phyloP scores from a whole-genome alignment of 2,329 filamentous ascomycete species.

The Penicillium hesseltinei region DNA sequence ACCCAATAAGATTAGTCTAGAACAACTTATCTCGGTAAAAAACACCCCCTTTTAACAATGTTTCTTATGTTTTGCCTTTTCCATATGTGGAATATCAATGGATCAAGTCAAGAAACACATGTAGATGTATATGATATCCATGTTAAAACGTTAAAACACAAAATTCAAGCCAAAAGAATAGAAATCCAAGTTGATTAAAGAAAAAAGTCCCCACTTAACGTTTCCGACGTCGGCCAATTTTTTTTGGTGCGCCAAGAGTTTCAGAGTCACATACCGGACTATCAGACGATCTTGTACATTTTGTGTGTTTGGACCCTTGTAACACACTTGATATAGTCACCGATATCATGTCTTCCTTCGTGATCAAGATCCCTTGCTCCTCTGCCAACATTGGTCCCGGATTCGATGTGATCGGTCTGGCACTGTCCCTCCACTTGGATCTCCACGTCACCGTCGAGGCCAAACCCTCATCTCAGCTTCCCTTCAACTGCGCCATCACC shows the following conservation, averaged over 20 bases:
- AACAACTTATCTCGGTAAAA: background rate
- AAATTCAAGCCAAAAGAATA: background rate
- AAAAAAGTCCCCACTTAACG: constrained; percentile 8
- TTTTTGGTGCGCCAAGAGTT: constrained; percentile 23
- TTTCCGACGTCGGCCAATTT: constrained; percentile 24
- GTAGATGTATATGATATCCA: background rate
- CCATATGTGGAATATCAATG: background rate
- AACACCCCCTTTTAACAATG: too few relatives aligned
- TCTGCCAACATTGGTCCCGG: constrained; percentile 97
- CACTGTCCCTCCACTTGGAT: constrained; percentile 90
- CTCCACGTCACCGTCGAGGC: constrained; percentile 75
- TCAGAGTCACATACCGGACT: constrained; percentile 19
- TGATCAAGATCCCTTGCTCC: constrained; percentile 82
- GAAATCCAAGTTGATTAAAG: background rate
- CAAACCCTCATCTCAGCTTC: constrained; percentile 35
- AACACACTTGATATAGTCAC: background rate
- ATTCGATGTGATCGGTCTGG: constrained; percentile 94
- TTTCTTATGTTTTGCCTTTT: background rate
- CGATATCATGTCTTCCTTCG: constrained; percentile 50
- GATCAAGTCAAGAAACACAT: background rate
- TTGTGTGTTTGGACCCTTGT: background rate
- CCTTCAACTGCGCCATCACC: constrained; percentile 73
- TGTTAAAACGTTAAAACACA: background rate
- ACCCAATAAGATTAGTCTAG: background rate
- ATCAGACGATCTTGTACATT: background rate